Percentiles rank a stretch among this genome's conserved stretches.
Conservation (phyloP, 345 rosid genomes). For the Salix udensis region DNA sequence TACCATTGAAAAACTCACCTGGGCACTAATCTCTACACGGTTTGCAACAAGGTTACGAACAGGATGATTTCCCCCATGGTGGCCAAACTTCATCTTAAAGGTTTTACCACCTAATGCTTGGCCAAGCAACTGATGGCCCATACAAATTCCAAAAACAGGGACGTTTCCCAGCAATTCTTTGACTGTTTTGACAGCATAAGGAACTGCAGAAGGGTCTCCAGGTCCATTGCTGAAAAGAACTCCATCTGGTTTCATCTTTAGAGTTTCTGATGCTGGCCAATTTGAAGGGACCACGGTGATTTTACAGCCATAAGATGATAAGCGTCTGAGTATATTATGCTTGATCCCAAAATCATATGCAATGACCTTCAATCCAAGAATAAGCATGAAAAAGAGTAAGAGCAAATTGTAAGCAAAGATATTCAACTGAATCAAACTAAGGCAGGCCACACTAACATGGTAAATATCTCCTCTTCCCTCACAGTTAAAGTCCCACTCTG, state of each 20-base stretch:
- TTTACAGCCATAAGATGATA: slow-evolving; percentile 84
- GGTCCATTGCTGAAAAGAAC: slow-evolving; percentile 98
- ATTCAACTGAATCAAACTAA: neutral
- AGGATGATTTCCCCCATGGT: slow-evolving; percentile 97
- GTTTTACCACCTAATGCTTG: slow-evolving; percentile 97
- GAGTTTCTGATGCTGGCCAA: slow-evolving; percentile 78
- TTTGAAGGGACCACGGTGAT: slow-evolving; percentile 85
- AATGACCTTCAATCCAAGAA: slow-evolving; percentile 50
- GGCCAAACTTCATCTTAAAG: slow-evolving; percentile 96
- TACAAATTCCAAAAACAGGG: slow-evolving; percentile 94
- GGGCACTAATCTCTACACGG: slow-evolving; percentile 90
- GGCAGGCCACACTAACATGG: slow-evolving; percentile 45
- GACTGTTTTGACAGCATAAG: slow-evolving; percentile 86
- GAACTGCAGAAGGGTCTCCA: slow-evolving; percentile 96
- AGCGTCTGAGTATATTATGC: slow-evolving; percentile 78
- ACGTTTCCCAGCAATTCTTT: slow-evolving; percentile 75
- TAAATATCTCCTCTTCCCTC: slow-evolving; percentile 38
- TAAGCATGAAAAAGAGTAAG: slow-evolving; percentile 5
- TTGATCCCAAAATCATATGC: slow-evolving; percentile 96
- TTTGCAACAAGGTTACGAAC: slow-evolving; percentile 63
- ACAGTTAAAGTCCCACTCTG: slow-evolving; percentile 78
- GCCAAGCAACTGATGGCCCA: slow-evolving; percentile 97
- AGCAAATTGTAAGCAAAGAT: slow-evolving; percentile 12
- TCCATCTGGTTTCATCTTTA: slow-evolving; percentile 85
- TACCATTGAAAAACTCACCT: slow-evolving; percentile 40